Percentiles rank a stretch among this genome's conserved stretches.
Evolutionary conservation across 805 yeast genomes (phyloP).

Genomic region (Cephaloascus albidus): DNA sequence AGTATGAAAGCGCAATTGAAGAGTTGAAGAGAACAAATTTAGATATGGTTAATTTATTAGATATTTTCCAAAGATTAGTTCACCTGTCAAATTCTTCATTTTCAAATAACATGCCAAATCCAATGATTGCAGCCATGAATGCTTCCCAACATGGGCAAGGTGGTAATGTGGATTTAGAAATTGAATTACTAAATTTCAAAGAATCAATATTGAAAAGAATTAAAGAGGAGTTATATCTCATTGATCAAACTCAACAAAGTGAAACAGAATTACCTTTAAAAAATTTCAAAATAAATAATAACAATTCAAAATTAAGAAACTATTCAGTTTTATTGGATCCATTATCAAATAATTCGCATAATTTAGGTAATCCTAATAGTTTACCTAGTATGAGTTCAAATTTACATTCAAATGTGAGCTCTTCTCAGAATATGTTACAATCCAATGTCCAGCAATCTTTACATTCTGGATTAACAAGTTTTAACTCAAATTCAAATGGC

Average conservation of each 20-base stretch:
- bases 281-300: slow-evolving; percentile 4
- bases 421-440: not conserved
- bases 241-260: not conserved
- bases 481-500: not conserved
- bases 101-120: no score
- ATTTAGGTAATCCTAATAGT: no score
- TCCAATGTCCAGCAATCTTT: not conserved
- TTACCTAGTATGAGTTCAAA: no score
- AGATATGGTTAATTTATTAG: slow-evolving; percentile 45
- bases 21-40: slow-evolving; percentile 39
- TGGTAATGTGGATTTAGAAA: not conserved
- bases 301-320: slow-evolving; percentile 22
- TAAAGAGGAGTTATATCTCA: slow-evolving; percentile 1
- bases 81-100: no score
- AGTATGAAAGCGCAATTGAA: slow-evolving; percentile 37
- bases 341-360: slow-evolving; percentile 2
- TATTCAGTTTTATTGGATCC: slow-evolving; percentile 27
- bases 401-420: no score
- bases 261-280: slow-evolving; percentile 1
- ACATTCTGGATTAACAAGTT: not conserved
- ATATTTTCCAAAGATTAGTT: slow-evolving; percentile 23
- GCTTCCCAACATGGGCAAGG: no score
- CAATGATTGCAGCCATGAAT: no score
- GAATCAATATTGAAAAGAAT: slow-evolving; percentile 3
- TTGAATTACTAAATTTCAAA: not conserved